Evolutionary conservation across 2,329 filamentous ascomycete species (phyloP).

Genomic region (Penicillium rolfsii): DNA sequence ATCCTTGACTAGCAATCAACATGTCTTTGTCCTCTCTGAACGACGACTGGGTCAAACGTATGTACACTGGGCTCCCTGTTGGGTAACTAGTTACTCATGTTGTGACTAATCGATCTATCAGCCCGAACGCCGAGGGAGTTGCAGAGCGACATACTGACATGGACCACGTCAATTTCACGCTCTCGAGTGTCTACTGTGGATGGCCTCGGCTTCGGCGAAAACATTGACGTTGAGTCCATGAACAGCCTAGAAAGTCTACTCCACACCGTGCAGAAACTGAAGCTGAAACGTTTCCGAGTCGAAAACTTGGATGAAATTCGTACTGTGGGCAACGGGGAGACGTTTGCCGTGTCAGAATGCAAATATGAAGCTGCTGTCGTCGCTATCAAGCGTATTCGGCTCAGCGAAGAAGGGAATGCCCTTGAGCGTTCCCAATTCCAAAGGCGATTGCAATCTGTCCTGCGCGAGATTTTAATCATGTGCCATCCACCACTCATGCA

Average conservation of each 20-base stretch:
- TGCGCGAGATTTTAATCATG: conserved; percentile 27
- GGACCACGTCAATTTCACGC: conserved; percentile 15
- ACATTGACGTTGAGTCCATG: conserved; percentile 11
- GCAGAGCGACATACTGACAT: conserved; percentile 8
- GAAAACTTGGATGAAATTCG: conserved; percentile 11
- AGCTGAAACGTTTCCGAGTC: conserved; percentile 8
- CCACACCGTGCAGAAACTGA: conserved; percentile 17
- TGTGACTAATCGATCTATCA: neutral
- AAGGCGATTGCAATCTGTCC: conserved; percentile 20
- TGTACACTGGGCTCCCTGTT: neutral
- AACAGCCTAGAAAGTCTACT: conserved; percentile 19
- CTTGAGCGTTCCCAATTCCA: conserved; percentile 16
- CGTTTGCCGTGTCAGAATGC: conserved; percentile 16
- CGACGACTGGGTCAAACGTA: conserved; percentile 11
- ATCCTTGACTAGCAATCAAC: neutral
- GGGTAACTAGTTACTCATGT: neutral
- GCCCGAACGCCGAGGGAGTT: neutral
- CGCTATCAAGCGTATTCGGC: conserved; percentile 19
- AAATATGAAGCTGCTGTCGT: conserved; percentile 13
- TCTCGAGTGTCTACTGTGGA: conserved; percentile 17
- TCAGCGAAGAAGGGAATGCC: conserved; percentile 4
- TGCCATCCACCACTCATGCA: conserved; percentile 24
- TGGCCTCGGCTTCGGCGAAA: conserved; percentile 17
- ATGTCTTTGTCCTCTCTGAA: conserved; percentile 9
- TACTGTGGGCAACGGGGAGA: conserved; percentile 16